A percentile compares a stretch with the other conserved stretches of the same genome.
Conservation (phyloP, 2,329 filamentous ascomycete genomes). For the Thermothelomyces thermophilus region DNA sequence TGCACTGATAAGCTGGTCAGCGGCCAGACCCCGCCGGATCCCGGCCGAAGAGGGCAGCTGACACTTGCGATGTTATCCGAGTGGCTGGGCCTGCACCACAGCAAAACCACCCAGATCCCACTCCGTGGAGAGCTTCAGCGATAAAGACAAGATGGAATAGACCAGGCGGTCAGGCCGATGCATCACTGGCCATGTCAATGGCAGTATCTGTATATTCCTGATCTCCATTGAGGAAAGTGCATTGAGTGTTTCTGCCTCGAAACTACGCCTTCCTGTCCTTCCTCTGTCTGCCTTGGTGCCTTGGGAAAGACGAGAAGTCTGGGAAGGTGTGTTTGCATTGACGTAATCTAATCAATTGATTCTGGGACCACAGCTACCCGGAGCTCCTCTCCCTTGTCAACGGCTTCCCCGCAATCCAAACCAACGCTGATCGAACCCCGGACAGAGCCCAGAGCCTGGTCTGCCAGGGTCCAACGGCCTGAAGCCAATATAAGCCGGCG, state of each 20-base stretch:
- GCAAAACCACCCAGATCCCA: neutral
- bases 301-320: neutral
- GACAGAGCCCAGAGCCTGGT: neutral
- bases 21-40: slow-evolving; percentile 2
- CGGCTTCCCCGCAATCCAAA: slow-evolving; percentile 16
- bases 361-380: neutral
- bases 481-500: slow-evolving; percentile 25
- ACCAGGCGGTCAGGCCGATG: no score
- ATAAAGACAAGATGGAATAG: no score
- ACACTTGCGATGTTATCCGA: neutral
- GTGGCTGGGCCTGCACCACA: neutral
- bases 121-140: neutral
- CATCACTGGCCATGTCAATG: no score
- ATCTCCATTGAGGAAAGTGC: neutral
- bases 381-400: neutral
- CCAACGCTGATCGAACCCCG: neutral
- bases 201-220: no score
- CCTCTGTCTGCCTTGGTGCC: neutral
- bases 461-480: slow-evolving; percentile 4
- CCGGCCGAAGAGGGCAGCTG: slow-evolving; percentile 4
- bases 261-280: neutral
- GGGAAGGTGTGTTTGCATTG: neutral
- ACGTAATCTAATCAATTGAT: slow-evolving; percentile 12
- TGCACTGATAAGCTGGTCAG: neutral
- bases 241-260: neutral